phyloP scores from a whole-genome alignment of 2,329 filamentous ascomycete genomes.

The Aspergillus amoenus region DNA sequence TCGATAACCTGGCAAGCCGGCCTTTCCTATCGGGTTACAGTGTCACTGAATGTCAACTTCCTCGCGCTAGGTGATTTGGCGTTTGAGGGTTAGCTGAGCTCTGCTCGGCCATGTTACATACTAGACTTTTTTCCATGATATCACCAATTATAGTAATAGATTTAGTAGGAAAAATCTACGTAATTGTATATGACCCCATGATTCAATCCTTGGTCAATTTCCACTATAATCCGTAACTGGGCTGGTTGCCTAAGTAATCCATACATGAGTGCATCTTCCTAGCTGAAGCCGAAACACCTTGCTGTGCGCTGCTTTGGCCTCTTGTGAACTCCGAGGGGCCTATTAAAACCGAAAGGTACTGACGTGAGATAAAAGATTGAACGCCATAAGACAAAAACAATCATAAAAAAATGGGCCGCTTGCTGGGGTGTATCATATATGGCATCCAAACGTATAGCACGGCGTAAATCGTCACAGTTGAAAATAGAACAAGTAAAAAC shows the following conservation, averaged over 20 bases:
- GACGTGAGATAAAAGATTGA: not conserved
- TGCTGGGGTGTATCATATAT: not conserved
- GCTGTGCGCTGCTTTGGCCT: not conserved
- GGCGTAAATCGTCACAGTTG: not conserved
- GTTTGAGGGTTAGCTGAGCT: not conserved
- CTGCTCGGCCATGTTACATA: not conserved
- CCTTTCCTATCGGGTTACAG: not conserved
- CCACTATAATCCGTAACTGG: not conserved
- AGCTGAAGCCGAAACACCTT: not conserved
- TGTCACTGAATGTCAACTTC: not conserved
- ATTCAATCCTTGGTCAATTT: not conserved
- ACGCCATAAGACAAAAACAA: not conserved
- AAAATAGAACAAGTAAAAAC: not conserved
- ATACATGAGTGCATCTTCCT: not conserved
- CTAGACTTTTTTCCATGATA: not conserved
- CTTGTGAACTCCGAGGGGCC: not conserved
- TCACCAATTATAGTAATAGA: not conserved
- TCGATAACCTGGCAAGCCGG: not conserved
- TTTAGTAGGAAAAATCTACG: not conserved
- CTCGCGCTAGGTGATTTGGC: not conserved
- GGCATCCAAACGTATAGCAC: not conserved
- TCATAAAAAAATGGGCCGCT: not conserved
- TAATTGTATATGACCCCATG: not conserved
- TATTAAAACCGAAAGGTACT: not conserved
- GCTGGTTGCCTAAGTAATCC: not conserved